Base-by-base conservation (phyloP, 164 flowering plant genomes). In the Tetrastigma voinierianum region DNA sequence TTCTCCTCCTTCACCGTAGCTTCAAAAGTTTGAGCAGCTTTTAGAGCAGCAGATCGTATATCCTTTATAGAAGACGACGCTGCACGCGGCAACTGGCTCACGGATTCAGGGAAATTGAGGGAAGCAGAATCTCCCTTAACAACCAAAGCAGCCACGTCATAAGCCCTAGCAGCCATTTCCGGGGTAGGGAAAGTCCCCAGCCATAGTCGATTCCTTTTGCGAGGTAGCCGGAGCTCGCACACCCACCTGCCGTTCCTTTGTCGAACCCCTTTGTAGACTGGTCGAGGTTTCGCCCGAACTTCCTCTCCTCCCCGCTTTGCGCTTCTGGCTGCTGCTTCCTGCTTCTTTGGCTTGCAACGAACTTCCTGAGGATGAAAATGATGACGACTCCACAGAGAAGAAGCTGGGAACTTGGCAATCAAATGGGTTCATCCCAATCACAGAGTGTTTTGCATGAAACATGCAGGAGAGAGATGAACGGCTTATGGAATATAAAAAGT, bases 171-270 rank as follows among this genome's bases (percentile, higher is more conserved):
- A 0, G 74, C 77, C 77, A 59, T 77, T 10, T 70, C 72, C 2
- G 80, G 74, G 52, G 17, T 21, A 2, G 74, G 4, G 25, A 73
- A 77, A 3, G 80, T 73, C 21, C 80, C 80, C 0, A 77, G 61
- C 80, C 80, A 77, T 0, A 77, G 32, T 0, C 80, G 64, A 11
- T 68, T 32, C 53, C 63, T 62, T 43, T 49, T 70, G 68, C 70
- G 46, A 0, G 76, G 80, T 65, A 59, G 68, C 7, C 80, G 49
- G 0, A 70, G 61, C 70, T 77, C 77, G 57, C 69, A 73, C 9
- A 77, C 80, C 80, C 80, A 77, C 52, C 73, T 77, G 7, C 69
- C 72, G 4, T 67, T 70, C 56, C 77, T 62, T 16, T 45, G 46
- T 25, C 80, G 46, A 1, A 77, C 74, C 3, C 80, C 80, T 23